Conservation (phyloP, 2,329 filamentous ascomycete species). For the Alternaria rosae region DNA sequence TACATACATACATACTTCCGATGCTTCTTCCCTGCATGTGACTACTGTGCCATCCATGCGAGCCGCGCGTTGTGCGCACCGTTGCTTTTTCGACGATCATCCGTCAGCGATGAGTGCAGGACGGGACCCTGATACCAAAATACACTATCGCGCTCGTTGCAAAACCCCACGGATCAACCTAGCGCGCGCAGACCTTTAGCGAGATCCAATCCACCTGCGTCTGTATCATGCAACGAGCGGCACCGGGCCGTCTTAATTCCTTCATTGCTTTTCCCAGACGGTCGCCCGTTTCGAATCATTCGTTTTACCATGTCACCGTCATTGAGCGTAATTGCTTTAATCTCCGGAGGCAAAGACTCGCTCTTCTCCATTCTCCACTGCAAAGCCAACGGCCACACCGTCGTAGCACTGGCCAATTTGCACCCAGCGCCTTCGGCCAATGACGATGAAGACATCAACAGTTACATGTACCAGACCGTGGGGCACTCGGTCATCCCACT, state of each 20-base stretch:
- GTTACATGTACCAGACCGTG: constrained; percentile 99
- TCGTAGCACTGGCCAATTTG: constrained; percentile 90
- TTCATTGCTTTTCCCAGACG: constrained; percentile 7
- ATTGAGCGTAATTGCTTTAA: constrained; percentile 77
- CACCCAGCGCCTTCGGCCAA: constrained; percentile 61
- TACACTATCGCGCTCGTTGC: constrained; percentile 6
- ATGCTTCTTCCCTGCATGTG: constrained; percentile 5
- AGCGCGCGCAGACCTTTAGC: constrained; percentile 22
- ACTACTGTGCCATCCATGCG: neutral
- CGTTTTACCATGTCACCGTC: constrained; percentile 18
- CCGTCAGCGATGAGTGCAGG: neutral
- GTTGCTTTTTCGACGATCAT: constrained; percentile 7
- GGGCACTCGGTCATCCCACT: constrained; percentile 87
- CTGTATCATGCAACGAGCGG: constrained; percentile 6
- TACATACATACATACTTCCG: constrained; percentile 10
- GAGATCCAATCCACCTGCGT: constrained; percentile 12
- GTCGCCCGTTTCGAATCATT: constrained; percentile 1
- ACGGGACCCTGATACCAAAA: constrained; percentile 6
- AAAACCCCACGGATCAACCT: constrained; percentile 8
- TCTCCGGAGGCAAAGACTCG: constrained; percentile 97
- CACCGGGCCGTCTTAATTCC: constrained; percentile 11
- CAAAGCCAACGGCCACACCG: constrained; percentile 79
- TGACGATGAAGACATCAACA: constrained; percentile 76
- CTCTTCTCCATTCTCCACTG: constrained; percentile 94
- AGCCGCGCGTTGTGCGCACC: neutral